A percentile compares a stretch with the other conserved stretches of the same genome.
Evolutionary conservation across 1,139 yeast genomes (phyloP).

Genomic region (Meyerozyma elateridarum): DNA sequence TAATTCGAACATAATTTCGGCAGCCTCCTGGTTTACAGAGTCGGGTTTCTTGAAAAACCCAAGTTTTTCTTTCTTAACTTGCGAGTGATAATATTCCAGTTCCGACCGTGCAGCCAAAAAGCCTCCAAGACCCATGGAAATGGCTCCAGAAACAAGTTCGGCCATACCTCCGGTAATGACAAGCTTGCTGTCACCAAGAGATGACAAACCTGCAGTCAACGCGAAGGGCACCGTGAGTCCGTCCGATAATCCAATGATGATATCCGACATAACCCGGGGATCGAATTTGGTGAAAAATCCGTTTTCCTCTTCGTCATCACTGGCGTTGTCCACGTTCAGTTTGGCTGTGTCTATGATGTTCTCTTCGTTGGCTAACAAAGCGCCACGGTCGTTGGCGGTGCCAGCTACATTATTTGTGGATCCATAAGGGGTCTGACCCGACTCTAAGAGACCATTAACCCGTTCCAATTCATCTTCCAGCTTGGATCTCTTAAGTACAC

Average conservation of each 20-base stretch:
- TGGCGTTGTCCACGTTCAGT: conserved; percentile 4
- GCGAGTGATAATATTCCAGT: conserved; percentile 62
- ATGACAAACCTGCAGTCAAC: conserved; percentile 74
- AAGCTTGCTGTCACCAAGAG: conserved; percentile 67
- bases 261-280: conserved; percentile 77
- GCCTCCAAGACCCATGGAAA: conserved; percentile 84
- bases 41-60: conserved; percentile 65
- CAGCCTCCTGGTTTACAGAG: conserved; percentile 59
- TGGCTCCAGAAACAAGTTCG: conserved; percentile 77
- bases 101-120: conserved; percentile 79
- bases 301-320: conserved; percentile 24
- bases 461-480: conserved; percentile 31
- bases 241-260: conserved; percentile 74
- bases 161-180: conserved; percentile 87
- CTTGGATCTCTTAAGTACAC: conserved; percentile 19
- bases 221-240: conserved; percentile 86
- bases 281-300: conserved; percentile 45
- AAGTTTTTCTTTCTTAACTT: conserved; percentile 67
- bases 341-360: conserved; percentile 7
- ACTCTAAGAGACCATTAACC: conserved; percentile 31
- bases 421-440: conserved; percentile 36
- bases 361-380: conserved; percentile 36
- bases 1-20: conserved; percentile 65
- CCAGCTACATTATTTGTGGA: conserved; percentile 27
- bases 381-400: conserved; percentile 31